Evolutionary conservation across 2,329 filamentous ascomycete genomes (phyloP).

Genomic region (Calonectria pseudoturangicola): DNA sequence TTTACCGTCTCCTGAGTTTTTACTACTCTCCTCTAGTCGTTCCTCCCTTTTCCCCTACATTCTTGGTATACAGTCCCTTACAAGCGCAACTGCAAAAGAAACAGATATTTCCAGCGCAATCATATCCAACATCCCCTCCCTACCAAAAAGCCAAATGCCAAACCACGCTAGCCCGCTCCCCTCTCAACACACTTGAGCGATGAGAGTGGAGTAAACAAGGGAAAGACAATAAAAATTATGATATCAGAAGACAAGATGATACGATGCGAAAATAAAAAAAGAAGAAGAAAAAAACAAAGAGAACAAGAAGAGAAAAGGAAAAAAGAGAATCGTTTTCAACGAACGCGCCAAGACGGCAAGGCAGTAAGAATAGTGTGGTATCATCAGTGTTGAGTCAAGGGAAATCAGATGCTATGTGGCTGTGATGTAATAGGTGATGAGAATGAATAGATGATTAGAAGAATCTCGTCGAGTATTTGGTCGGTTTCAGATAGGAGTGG

Average conservation of each 20-base stretch:
- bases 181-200: not conserved
- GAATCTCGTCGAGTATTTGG: slow-evolving; percentile 33
- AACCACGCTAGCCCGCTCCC: slow-evolving; percentile 31
- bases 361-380: slow-evolving; percentile 47
- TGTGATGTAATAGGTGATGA: slow-evolving; percentile 25
- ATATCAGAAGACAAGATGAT: slow-evolving; percentile 29
- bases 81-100: slow-evolving; percentile 27
- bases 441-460: slow-evolving; percentile 30
- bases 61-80: slow-evolving; percentile 28
- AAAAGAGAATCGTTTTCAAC: slow-evolving; percentile 33
- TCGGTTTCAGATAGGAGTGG: slow-evolving; percentile 13
- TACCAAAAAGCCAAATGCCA: slow-evolving; percentile 30
- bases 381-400: slow-evolving; percentile 49
- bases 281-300: slow-evolving; percentile 23
- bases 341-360: slow-evolving; percentile 42
- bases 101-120: slow-evolving; percentile 33
- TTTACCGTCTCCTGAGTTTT: slow-evolving; percentile 26
- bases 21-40: slow-evolving; percentile 7
- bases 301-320: slow-evolving; percentile 28
- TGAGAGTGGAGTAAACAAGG: slow-evolving; percentile 14
- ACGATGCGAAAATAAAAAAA: slow-evolving; percentile 22
- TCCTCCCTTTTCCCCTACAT: slow-evolving; percentile 13
- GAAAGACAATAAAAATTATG: slow-evolving; percentile 31
- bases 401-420: slow-evolving; percentile 40
- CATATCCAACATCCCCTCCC: slow-evolving; percentile 40